These are phyloP conservation scores for Hygrocybe punicea DNA, from an alignment of 768 basidiomycete genomes.

Conservation along the genomic window DNA sequence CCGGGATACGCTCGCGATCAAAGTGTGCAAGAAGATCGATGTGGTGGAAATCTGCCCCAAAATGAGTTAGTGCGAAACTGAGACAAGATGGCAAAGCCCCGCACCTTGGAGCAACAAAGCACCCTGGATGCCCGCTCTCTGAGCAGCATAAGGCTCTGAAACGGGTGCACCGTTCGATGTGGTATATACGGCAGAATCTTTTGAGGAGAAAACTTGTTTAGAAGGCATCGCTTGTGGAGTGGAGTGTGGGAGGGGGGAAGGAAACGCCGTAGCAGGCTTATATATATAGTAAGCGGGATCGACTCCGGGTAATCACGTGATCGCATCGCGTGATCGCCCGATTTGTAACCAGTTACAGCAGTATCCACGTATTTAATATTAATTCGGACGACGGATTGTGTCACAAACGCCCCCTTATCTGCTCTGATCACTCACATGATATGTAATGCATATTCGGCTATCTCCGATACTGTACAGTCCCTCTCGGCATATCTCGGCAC, in stretches of 20 bases:
- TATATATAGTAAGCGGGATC: not conserved
- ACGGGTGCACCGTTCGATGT: slow-evolving; percentile 82
- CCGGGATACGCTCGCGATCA: slow-evolving; percentile 92
- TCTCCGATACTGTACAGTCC: slow-evolving; percentile 1
- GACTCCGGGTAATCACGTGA: not conserved
- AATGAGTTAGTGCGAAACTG: slow-evolving; percentile 14
- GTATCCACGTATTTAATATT: too few species aligned
- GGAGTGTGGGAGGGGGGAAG: not conserved
- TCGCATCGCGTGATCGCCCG: not conserved
- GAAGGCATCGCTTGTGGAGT: slow-evolving; percentile 53
- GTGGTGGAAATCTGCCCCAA: slow-evolving; percentile 70
- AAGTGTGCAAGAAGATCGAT: slow-evolving; percentile 90
- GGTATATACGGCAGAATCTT: slow-evolving; percentile 70
- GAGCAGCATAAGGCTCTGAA: slow-evolving; percentile 70
- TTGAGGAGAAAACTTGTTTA: slow-evolving; percentile 49
- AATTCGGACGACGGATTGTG: too few species aligned
- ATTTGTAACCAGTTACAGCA: too few species aligned
- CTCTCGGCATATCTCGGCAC: not conserved
- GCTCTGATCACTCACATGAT: not conserved
- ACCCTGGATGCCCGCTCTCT: slow-evolving; percentile 69
- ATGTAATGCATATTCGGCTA: not conserved
- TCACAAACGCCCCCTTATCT: too few species aligned
- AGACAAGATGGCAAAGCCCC: slow-evolving; percentile 4
- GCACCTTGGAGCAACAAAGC: slow-evolving; percentile 87
- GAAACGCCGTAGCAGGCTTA: not conserved